Conservation (phyloP, 345 rosid species). For the Iberis pinnata region DNA sequence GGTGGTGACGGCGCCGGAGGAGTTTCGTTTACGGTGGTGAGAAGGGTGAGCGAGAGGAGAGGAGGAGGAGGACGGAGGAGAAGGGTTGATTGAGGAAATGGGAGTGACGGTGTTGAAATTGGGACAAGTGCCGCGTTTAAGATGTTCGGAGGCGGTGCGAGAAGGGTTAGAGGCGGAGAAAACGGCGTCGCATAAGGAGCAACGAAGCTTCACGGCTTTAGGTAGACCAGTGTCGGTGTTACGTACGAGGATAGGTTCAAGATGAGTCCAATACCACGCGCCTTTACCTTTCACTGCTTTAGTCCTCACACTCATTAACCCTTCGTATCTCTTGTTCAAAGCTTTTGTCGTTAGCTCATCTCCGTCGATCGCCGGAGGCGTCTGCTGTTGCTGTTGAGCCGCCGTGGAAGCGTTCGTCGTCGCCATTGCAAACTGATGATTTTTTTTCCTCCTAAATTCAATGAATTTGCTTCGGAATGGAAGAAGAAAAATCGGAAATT, state of each 20-base stretch:
- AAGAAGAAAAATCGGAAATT: not conserved
- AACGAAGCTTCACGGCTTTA: slow-evolving; percentile 92
- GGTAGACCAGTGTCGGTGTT: slow-evolving; percentile 87
- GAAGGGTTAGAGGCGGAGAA: slow-evolving; percentile 99
- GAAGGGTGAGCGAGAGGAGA: no score
- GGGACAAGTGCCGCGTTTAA: slow-evolving; percentile 92
- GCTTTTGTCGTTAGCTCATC: slow-evolving; percentile 76
- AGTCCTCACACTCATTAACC: slow-evolving; percentile 68
- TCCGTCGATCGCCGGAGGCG: slow-evolving; percentile 41
- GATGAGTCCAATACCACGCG: slow-evolving; percentile 99
- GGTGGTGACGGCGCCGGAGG: slow-evolving; percentile 31
- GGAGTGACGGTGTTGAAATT: slow-evolving; percentile 78
- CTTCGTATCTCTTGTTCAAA: slow-evolving; percentile 76
- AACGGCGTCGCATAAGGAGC: slow-evolving; percentile 86
- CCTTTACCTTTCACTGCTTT: slow-evolving; percentile 96
- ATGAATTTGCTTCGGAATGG: no score
- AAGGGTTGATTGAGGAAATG: slow-evolving; percentile 44
- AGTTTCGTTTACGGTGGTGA: slow-evolving; percentile 57
- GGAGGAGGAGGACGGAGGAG: no score
- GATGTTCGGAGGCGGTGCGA: slow-evolving; percentile 96
- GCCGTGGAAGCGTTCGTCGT: slow-evolving; percentile 28
- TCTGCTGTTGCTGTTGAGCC: slow-evolving; percentile 22
- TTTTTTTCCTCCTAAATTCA: no score
- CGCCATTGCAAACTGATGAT: slow-evolving; percentile 32
- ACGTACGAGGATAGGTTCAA: slow-evolving; percentile 80